Evolutionary conservation across 305 asterid species (phyloP).

Genomic region (Caryopteris hybrid): DNA sequence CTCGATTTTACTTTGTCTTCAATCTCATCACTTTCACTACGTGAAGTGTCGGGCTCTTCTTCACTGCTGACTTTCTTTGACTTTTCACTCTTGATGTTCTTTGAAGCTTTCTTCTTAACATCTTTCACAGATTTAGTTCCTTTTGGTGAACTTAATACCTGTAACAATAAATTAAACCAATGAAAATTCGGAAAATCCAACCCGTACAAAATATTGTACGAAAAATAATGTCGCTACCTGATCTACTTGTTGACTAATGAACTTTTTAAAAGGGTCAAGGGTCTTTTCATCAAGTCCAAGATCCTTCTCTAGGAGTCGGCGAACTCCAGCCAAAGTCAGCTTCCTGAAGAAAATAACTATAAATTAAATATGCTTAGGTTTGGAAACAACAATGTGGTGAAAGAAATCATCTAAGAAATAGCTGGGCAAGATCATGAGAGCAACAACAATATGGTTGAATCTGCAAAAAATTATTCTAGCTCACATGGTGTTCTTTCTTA

Average conservation of each 20-base stretch:
- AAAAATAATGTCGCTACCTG: slow-evolving; percentile 40
- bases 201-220: neutral
- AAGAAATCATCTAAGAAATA: neutral
- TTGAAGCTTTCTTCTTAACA: slow-evolving; percentile 41
- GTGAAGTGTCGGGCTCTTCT: slow-evolving; percentile 33
- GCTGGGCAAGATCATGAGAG: slow-evolving; percentile 12
- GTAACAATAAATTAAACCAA: slow-evolving; percentile 1
- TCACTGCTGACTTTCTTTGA: slow-evolving; percentile 32
- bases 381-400: slow-evolving; percentile 11
- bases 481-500: neutral
- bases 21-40: slow-evolving; percentile 37
- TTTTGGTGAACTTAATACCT: slow-evolving; percentile 52
- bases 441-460: neutral
- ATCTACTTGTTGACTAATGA: slow-evolving; percentile 59
- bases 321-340: slow-evolving; percentile 68
- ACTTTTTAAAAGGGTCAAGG: slow-evolving; percentile 75
- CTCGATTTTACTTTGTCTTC: slow-evolving; percentile 35
- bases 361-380: slow-evolving; percentile 1
- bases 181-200: slow-evolving; percentile 9
- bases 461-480: neutral
- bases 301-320: slow-evolving; percentile 82
- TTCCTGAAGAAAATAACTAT: slow-evolving; percentile 40
- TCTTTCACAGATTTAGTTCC: slow-evolving; percentile 36
- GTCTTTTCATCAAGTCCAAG: slow-evolving; percentile 62
- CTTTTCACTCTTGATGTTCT: slow-evolving; percentile 26